Conservation (phyloP, 495 filamentous ascomycete species). For the Talaromyces wortmannii region DNA sequence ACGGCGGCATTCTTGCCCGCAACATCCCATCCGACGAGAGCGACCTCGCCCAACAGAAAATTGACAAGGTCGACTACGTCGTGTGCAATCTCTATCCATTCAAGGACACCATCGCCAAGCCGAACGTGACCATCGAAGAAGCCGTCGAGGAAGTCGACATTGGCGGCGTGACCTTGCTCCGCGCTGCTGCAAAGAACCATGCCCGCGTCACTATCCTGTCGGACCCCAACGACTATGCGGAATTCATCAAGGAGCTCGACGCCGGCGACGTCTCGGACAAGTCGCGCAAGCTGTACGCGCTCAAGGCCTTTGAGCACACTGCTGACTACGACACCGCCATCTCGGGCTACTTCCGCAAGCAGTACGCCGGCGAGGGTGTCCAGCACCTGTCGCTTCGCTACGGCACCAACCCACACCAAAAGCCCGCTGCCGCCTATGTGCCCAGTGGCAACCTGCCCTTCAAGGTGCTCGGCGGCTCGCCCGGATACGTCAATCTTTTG, state of each 20-base stretch:
- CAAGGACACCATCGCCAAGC: constrained; percentile 93
- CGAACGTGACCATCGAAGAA: constrained; percentile 92
- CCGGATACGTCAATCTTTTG: constrained; percentile 94
- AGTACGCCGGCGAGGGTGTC: constrained; percentile 79
- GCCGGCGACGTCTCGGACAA: constrained; percentile 77
- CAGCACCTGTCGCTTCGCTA: constrained; percentile 87
- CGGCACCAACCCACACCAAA: constrained; percentile 96
- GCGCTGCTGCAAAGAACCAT: constrained; percentile 97
- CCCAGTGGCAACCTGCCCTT: constrained; percentile 74
- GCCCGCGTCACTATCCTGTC: constrained; percentile 88
- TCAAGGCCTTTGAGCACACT: constrained; percentile 98
- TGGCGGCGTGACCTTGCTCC: constrained; percentile 91
- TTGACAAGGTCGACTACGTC: constrained; percentile 95
- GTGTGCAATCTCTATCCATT: constrained; percentile 99
- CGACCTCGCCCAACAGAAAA: constrained; percentile 94
- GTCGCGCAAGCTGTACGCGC: constrained; percentile 77
- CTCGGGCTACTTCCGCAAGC: constrained; percentile 93
- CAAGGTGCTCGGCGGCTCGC: constrained; percentile 87
- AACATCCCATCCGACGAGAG: constrained; percentile 90
- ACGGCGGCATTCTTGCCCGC: constrained; percentile 88
- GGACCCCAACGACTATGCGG: constrained; percentile 86
- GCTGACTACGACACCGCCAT: constrained; percentile 94
- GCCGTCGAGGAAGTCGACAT: constrained; percentile 99
- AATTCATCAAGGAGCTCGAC: constrained; percentile 85
- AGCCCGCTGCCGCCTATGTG: constrained; percentile 80